phyloP scores from a whole-genome alignment of 495 filamentous ascomycete species.

The Parachaetomium inaequale region DNA sequence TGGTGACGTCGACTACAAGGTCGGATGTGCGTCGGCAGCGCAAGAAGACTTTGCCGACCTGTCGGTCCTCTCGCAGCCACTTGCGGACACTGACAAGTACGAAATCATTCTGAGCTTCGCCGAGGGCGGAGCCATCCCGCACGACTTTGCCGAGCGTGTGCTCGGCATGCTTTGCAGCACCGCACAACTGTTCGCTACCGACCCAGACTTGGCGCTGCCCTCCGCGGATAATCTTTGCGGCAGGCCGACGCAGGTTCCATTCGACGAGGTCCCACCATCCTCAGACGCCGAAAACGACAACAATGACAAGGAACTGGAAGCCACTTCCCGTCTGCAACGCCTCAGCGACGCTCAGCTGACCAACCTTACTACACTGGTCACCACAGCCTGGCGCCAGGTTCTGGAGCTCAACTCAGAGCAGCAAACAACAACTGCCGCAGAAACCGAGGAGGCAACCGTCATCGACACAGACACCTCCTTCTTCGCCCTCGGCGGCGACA shows the following conservation, averaged over 20 bases:
- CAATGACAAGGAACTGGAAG: background rate
- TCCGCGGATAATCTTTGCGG: constrained; percentile 1
- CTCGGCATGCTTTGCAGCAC: constrained; percentile 22
- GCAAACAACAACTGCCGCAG: background rate
- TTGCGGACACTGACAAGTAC: constrained; percentile 10
- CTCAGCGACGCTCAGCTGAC: constrained; percentile 2
- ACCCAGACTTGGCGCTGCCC: constrained; percentile 11
- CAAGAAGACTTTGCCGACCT: constrained; percentile 26
- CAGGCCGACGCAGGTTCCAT: constrained; percentile 5
- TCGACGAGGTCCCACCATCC: background rate
- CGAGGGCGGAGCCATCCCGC: constrained; percentile 20
- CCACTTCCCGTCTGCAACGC: background rate
- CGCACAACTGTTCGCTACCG: constrained; percentile 16
- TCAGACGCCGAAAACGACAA: background rate
- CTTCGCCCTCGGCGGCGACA: constrained; percentile 24
- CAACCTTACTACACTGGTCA: constrained; percentile 9
- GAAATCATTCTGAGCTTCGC: constrained; percentile 24
- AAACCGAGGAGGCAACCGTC: background rate
- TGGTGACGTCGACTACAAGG: constrained; percentile 14
- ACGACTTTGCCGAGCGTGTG: constrained; percentile 20
- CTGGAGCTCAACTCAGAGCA: background rate
- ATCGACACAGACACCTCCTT: constrained; percentile 19
- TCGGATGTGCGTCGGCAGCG: constrained; percentile 20
- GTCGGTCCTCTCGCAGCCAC: constrained; percentile 19
- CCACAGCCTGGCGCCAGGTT: constrained; percentile 18